phyloP scores from a whole-genome alignment of 2,329 filamentous ascomycete species.

The Chrysosporium queenslandicum region DNA sequence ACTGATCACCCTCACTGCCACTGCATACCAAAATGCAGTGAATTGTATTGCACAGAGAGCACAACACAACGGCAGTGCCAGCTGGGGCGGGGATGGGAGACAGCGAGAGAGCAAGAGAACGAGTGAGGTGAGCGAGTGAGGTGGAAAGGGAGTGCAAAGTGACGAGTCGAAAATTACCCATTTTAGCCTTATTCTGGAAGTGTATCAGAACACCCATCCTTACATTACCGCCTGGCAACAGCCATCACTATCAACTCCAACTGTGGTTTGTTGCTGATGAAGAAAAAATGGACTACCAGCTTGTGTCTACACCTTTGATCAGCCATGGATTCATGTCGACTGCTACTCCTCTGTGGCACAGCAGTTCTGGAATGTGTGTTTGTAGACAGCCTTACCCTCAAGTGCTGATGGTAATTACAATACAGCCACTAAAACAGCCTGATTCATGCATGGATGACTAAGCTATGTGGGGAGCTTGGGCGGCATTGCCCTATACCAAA shows the following conservation, averaged over 20 bases:
- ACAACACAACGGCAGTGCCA: constrained; percentile 33
- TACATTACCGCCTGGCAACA: background rate
- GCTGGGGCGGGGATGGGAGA: constrained; percentile 25
- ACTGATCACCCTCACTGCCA: constrained; percentile 19
- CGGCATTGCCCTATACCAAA: too few species aligned
- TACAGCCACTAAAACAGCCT: too few species aligned
- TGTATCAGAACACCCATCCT: background rate
- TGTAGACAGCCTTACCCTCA: too few species aligned
- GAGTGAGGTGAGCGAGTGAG: background rate
- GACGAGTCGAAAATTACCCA: constrained; percentile 8
- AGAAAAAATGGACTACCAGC: too few species aligned
- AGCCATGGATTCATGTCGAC: too few species aligned
- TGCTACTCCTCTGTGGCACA: too few species aligned
- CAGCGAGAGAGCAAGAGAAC: background rate
- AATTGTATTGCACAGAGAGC: constrained; percentile 15
- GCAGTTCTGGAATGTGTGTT: too few species aligned
- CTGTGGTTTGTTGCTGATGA: too few species aligned
- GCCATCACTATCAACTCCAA: background rate
- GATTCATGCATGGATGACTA: too few species aligned
- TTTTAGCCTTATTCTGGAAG: constrained; percentile 5
- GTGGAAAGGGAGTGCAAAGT: background rate
- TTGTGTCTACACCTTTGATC: too few species aligned
- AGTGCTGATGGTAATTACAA: too few species aligned
- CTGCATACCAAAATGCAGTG: constrained; percentile 19
- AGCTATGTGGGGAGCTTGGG: too few species aligned